Base-by-base conservation (phyloP, 1,284 basidiomycete species). In the Cerioporus squamosus region DNA sequence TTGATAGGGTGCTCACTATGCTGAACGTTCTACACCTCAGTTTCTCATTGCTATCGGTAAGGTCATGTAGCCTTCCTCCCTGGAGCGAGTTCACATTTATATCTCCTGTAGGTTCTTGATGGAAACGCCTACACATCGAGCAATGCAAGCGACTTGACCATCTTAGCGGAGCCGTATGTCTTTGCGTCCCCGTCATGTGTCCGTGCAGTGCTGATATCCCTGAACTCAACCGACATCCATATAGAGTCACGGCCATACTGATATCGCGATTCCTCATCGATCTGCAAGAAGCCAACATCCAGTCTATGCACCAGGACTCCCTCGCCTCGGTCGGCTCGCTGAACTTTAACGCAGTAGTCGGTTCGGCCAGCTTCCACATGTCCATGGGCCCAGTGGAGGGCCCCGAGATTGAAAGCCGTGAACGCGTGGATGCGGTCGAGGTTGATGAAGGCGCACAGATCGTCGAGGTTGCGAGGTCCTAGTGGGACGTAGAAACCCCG, bases 211-310 rank as follows among this genome's bases (percentile, higher is more conserved):
- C 8, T 42, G 40, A 42, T n/a, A 42, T 6, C 6, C 31, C 10
- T 43, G 14, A 10, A 9, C 33, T 10, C 14, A 36, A n/a, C 33
- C 8, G 33, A 15, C 10, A 12, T 4, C 12, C 8, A 36, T 36
- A 2, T 17, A 55, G 54, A 2, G 38, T 55, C 9, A 55, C 54
- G 22, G 54, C 54, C 3, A 50, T 55, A 17, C 42, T 50, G 18
- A 50, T 55, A 29, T 55, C 54, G n/a, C 38, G 54, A 10, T 55
- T 50, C 31, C 54, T 55, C 40, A 50, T 55, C 17, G 54, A 55
- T 42, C 54, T 55, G 15, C 54, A 55, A 22, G 47, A 55, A 15
- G 54, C 47, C 31, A 55, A 44, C 42, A 44, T 26, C 23, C 22
- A 26, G n/a, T 44, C 38, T 10, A 18, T 20, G 9, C 46, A 45